Conservation (phyloP, 78 protist genomes). For the Isochrysis galbana region DNA sequence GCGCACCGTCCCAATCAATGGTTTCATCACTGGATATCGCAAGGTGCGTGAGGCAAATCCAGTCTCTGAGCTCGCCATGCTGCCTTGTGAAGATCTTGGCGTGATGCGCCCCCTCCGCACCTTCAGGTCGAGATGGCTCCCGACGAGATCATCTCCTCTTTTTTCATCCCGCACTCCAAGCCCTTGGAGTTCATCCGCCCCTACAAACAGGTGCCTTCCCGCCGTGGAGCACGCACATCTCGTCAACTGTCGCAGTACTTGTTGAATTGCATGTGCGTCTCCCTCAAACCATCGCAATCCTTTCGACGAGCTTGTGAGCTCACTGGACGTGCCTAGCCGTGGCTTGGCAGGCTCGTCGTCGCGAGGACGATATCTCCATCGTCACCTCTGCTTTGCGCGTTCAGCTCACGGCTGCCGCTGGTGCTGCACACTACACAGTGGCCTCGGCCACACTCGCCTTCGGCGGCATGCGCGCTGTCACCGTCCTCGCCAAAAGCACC, state of each 20-base stretch:
- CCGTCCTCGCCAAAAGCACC: too few species aligned
- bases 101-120: not conserved
- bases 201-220: conserved; percentile 76
- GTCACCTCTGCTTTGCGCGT: conserved; percentile 76
- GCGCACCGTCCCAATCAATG: not conserved
- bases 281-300: too few species aligned
- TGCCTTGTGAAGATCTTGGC: not conserved
- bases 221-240: too few species aligned
- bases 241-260: too few species aligned
- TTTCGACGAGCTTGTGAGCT: too few species aligned
- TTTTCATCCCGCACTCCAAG: conserved; percentile 20
- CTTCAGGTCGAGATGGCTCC: not conserved
- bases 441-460: too few species aligned
- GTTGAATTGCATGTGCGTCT: too few species aligned
- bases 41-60: conserved; percentile 1
- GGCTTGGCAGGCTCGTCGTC: conserved; percentile 48
- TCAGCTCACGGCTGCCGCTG: conserved; percentile 5
- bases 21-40: conserved; percentile 24
- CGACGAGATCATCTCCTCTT: conserved; percentile 60
- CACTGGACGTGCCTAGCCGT: not conserved
- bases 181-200: conserved; percentile 60
- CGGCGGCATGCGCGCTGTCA: too few species aligned
- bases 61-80: not conserved
- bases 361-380: conserved; percentile 91
- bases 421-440: not conserved